Base-by-base conservation (phyloP, 768 basidiomycete genomes). In the Chlorophyllum brunneum region DNA sequence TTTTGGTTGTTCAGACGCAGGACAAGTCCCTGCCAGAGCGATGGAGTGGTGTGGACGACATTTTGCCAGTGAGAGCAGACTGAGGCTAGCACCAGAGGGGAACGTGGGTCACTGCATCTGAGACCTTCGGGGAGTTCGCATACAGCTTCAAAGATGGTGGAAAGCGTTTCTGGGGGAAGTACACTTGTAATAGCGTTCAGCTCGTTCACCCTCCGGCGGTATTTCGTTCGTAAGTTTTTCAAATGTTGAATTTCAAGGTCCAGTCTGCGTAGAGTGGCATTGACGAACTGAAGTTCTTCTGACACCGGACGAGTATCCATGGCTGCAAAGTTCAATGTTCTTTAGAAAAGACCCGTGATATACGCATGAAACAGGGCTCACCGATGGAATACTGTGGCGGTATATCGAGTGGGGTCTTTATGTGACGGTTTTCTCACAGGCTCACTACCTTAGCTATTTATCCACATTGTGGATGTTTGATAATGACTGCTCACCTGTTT, bases 81-180 rank as follows among this genome's bases (percentile, higher is more conserved):
- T 5, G 26, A 5, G 7, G 33, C 37, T 10, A 48, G 24, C 4
- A 38, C 27, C 13, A 48, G 13, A 16, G 48, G 48, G 16, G 18
- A 13, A 26, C 36, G 37, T n/a, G 24, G 5, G 11, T 38, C 36
- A 4, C 26, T 15, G 9, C 23, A 22, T 1, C 22, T 4, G 4
- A 38, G 5, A n/a, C 4, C 23, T 8, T 15, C 23, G 2, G 24
- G 44, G 8, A 45, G 29, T 6, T 16, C 37, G n/a, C 37, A 38
- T 5, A 26, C 37, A 4, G 13, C 10, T 39, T 48, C 37, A 39
- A 39, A 48, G 18, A 48, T 39, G n/a, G 10, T n/a, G 18, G 48
- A 38, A 22, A 48, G 37, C n/a, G 26, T 27, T 39, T 48, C 48
- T n/a, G 24, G 23, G n/a, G 48, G 48, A 13, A 38, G 34, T 10